A percentile compares a stretch with the other conserved stretches of the same genome.
Evolutionary conservation across 148 eudicot genomes (phyloP).

Genomic region (Cornus kousa): DNA sequence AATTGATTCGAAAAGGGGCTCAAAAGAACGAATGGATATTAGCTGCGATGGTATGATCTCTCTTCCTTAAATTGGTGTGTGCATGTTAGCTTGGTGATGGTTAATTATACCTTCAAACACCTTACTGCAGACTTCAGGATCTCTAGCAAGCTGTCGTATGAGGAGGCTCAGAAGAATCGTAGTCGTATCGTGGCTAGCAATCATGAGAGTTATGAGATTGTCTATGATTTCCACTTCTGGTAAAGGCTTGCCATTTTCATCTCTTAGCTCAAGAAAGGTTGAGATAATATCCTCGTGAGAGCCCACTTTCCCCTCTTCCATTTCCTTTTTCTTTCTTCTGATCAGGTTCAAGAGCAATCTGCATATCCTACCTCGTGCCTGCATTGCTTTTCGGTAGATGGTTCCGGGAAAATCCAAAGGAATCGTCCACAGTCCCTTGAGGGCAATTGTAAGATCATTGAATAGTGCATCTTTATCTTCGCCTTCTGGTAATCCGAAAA

Average conservation of each 20-base stretch:
- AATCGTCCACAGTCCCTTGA: neutral
- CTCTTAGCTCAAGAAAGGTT: conserved; percentile 1
- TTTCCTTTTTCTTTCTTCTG: neutral
- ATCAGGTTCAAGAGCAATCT: neutral
- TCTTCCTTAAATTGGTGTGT: no score
- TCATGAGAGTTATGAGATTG: neutral
- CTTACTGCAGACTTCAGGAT: neutral
- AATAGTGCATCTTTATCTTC: neutral
- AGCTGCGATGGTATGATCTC: no score
- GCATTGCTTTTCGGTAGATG: neutral
- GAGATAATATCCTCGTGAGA: neutral
- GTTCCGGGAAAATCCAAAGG: neutral
- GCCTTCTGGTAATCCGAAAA: neutral
- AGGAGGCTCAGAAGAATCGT: neutral
- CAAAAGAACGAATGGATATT: no score
- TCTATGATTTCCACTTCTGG: conserved; percentile 3
- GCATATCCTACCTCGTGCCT: neutral
- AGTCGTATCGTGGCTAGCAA: conserved; percentile 9
- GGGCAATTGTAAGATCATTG: neutral
- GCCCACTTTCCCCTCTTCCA: neutral
- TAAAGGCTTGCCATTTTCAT: conserved; percentile 9
- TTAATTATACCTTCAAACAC: conserved; percentile 1
- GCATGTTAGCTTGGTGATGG: no score
- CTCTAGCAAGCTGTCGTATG: neutral
- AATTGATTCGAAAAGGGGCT: no score